Evolutionary conservation across 1,139 yeast species (phyloP), one percentile per base, ranked within the genome.

Genomic region (Hyphopichia pseudoburtonii): DNA sequence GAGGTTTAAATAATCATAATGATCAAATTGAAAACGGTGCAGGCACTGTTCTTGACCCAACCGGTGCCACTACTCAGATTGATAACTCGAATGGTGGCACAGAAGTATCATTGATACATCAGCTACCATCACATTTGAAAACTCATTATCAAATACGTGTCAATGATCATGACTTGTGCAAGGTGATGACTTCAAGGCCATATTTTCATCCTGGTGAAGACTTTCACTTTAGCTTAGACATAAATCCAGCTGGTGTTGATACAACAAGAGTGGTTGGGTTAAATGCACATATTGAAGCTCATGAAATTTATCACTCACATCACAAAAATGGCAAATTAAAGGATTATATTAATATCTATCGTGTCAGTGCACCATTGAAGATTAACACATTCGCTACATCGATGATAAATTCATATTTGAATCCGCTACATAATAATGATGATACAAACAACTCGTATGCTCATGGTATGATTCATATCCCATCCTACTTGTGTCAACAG

Each of bases 151-250:
- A 66, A 41, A 56, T 71, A 27, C 43, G 65, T 22, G 68, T 67
- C 17, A 68, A 69, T 42, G 54, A 55, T 36, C 48, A 52, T 26
- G 54, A 57, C 17, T 48, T 70, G 21, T 70, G 77, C 44, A 44
- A 52, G n/a, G 52, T 70, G 11, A 51, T 54, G 9, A 38, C 64
- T n/a, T 54, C 70, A 2, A 71, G 73, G 43, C 68, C 76, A 1
- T 69, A 69, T 41, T 78, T 66, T 46, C 73, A 71, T 37, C 46
- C 71, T 9, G 78, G 81, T 1, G 82, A 78, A 27, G 76, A 73
- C 39, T 59, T 77, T 8, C 64, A 64, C 39, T 58, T 74, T 31
- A 52, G 59, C 0, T 49, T 76, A 8, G 57, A 63, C 33, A 43
- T 56, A 17, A 51, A 46, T 34, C 57, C 59, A 2, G 38, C 37